Percentiles rank a stretch among this genome's conserved stretches.
These are phyloP conservation scores for Penicillium digitatum DNA, from an alignment of 2,329 filamentous ascomycete genomes.

Conservation along the genomic window DNA sequence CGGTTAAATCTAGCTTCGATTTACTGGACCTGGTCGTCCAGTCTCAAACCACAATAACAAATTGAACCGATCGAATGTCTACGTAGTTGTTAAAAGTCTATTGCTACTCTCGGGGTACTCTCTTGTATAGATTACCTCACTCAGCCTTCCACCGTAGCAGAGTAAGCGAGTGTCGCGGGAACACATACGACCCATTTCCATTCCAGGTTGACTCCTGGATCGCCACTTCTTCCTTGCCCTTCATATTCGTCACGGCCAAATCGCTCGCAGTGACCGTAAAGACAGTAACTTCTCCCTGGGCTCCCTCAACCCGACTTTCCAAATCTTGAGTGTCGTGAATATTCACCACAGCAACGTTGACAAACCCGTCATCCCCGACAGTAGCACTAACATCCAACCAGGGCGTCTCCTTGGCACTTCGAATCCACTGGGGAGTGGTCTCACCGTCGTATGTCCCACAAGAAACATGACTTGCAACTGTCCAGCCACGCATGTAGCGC, in stretches of 20 bases:
- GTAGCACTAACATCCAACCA: conserved; percentile 49
- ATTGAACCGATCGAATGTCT: background rate
- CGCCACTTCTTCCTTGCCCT: conserved; percentile 58
- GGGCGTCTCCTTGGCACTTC: conserved; percentile 59
- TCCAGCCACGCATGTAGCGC: conserved; percentile 69
- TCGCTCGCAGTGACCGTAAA: conserved; percentile 59
- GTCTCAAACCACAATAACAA: too few species aligned
- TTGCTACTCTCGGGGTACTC: background rate
- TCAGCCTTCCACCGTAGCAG: conserved; percentile 56
- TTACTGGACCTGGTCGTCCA: background rate
- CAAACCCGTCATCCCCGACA: conserved; percentile 52
- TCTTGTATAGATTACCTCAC: background rate
- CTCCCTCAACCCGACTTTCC: conserved; percentile 57
- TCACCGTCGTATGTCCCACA: conserved; percentile 61
- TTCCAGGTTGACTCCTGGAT: conserved; percentile 62
- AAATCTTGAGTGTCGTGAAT: conserved; percentile 60
- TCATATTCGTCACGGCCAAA: conserved; percentile 60
- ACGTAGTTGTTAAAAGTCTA: background rate
- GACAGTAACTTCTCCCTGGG: conserved; percentile 53
- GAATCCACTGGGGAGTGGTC: conserved; percentile 39
- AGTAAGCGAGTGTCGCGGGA: conserved; percentile 67
- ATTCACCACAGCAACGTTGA: conserved; percentile 70
- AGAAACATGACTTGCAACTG: conserved; percentile 62
- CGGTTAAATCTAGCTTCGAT: conserved; percentile 22
- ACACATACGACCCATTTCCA: conserved; percentile 58